Conservation (phyloP, 148 eudicot genomes). For the Rhododendron simsii region DNA sequence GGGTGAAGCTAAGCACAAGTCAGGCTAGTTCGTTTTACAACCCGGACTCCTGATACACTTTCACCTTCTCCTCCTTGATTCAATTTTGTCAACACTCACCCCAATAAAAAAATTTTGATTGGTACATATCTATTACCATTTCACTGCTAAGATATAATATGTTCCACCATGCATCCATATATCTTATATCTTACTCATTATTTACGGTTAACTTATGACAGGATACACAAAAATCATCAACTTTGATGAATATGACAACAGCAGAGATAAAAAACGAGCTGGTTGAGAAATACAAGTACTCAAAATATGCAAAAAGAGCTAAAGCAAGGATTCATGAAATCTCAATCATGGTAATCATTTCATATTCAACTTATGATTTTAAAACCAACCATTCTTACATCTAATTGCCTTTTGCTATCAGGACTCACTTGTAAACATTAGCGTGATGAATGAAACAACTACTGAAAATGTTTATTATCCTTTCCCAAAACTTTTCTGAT, state of each 20-base stretch:
- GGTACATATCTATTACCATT: neutral
- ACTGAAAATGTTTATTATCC: neutral
- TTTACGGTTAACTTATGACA: conserved; percentile 8
- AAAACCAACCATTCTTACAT: neutral
- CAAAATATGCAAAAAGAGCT: conserved; percentile 43
- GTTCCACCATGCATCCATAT: neutral
- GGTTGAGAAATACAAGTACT: conserved; percentile 57
- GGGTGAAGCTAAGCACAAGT: neutral
- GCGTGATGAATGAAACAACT: neutral
- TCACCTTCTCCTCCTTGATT: neutral
- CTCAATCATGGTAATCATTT: conserved; percentile 47
- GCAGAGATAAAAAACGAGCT: conserved; percentile 63
- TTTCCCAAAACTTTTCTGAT: neutral
- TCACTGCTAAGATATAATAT: neutral
- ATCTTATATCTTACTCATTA: neutral
- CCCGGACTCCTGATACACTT: neutral
- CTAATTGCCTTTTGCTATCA: neutral
- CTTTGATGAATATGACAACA: conserved; percentile 49
- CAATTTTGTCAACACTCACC: neutral
- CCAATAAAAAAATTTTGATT: neutral
- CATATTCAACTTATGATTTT: neutral
- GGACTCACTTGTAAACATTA: neutral
- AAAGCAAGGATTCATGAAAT: conserved; percentile 49
- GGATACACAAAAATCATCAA: conserved; percentile 30
- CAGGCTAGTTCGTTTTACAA: neutral